A percentile compares a stretch with the other conserved stretches of the same genome.
These are phyloP conservation scores for Candida glaebosa DNA, from an alignment of 805 yeast genomes.

Conservation along the genomic window DNA sequence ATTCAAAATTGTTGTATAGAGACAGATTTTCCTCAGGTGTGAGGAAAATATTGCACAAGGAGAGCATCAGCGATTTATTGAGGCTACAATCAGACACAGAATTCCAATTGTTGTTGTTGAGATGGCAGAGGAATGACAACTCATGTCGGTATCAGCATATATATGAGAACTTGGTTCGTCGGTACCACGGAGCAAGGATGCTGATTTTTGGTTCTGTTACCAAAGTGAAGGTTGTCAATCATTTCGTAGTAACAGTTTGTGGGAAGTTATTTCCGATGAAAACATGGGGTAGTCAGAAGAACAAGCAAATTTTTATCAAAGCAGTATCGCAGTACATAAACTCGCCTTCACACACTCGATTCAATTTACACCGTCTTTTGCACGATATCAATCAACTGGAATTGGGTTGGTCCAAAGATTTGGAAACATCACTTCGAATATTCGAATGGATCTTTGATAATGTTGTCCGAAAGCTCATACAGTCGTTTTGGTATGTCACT, in stretches of 20 bases:
- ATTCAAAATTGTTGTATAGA: constrained; percentile 4
- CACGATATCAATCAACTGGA: constrained; percentile 38
- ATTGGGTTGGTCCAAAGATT: constrained; percentile 54
- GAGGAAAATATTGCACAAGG: neutral
- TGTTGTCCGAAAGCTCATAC: constrained; percentile 46
- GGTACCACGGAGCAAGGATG: constrained; percentile 9
- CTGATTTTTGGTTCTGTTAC: constrained; percentile 34
- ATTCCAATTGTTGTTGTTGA: neutral
- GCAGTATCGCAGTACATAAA: constrained; percentile 36
- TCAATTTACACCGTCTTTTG: constrained; percentile 29
- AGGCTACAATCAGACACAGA: neutral
- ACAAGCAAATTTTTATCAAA: constrained; percentile 39
- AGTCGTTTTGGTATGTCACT: constrained; percentile 64
- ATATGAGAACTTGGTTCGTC: constrained; percentile 27
- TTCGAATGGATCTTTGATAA: constrained; percentile 55
- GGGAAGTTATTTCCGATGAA: constrained; percentile 49
- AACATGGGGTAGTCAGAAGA: constrained; percentile 50
- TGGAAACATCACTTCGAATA: constrained; percentile 26
- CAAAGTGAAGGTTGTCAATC: constrained; percentile 30
- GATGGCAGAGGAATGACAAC: constrained; percentile 30
- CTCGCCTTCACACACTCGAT: constrained; percentile 32
- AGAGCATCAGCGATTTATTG: neutral
- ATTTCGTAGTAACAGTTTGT: constrained; percentile 40
- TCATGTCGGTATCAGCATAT: constrained; percentile 32
- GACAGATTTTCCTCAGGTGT: neutral